A percentile compares a stretch with the other conserved stretches of the same genome.
Conservation (phyloP, 495 filamentous ascomycete species). For the Ramalina peruviana region DNA sequence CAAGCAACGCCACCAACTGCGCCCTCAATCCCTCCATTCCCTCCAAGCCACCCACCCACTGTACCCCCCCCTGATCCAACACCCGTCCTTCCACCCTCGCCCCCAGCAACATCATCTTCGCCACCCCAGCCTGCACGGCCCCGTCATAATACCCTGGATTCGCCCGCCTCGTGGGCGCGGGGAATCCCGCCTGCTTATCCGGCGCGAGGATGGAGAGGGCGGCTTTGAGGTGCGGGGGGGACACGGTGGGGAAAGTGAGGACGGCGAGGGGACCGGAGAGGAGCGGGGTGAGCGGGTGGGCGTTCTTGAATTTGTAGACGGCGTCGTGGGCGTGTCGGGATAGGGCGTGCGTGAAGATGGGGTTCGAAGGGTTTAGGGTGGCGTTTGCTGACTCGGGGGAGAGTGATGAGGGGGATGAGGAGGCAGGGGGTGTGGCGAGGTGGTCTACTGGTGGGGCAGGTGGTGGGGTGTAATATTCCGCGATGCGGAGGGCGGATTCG, state of each 20-base stretch:
- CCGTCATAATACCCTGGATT: conserved; percentile 71
- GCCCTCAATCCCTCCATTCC: conserved; percentile 70
- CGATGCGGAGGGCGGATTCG: conserved; percentile 63
- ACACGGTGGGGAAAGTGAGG: conserved; percentile 68
- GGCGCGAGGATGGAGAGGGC: conserved; percentile 65
- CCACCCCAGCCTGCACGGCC: conserved; percentile 59
- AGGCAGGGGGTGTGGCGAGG: conserved; percentile 2
- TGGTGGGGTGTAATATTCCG: conserved; percentile 67
- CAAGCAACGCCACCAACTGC: conserved; percentile 65
- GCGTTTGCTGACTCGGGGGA: conserved; percentile 15
- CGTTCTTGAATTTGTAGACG: conserved; percentile 36
- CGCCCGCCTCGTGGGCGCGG: conserved; percentile 56
- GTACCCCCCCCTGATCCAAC: conserved; percentile 65
- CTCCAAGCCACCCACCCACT: conserved; percentile 75
- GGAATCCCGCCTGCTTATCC: conserved; percentile 47
- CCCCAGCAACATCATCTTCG: conserved; percentile 76
- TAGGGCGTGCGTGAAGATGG: conserved; percentile 57
- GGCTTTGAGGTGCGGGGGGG: conserved; percentile 66
- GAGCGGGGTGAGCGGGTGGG: conserved; percentile 58
- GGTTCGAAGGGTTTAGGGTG: conserved; percentile 18
- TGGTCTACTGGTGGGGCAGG: conserved; percentile 11
- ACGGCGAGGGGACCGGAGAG: conserved; percentile 67
- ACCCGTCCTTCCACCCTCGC: conserved; percentile 70
- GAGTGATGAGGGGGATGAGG: conserved; percentile 19
- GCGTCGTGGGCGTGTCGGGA: conserved; percentile 54